Base-by-base conservation (phyloP, 2,329 filamentous ascomycete species). In the Pseudocercospora eumusae region DNA sequence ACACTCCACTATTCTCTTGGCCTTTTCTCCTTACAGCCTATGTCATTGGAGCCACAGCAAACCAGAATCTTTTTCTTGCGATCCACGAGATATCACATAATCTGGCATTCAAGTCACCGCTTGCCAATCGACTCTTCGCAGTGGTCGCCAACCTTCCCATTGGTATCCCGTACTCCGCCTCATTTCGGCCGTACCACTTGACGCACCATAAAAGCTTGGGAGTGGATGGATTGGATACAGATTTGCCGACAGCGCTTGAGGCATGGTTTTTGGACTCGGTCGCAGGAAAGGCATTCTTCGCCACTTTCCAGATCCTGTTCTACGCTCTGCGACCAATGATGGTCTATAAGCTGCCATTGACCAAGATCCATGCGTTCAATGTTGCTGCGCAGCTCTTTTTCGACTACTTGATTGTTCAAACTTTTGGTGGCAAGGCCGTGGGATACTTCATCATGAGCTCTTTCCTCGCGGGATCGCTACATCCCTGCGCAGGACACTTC, bases 41-140 rank as follows among this genome's bases (percentile, higher is more conserved):
- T 78, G 80, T 96, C 59, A 83, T 99, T 65, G 95, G 95, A 61
- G 95, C 95, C 28, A 98, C 95, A 0, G 88, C 93, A 59, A 99
- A 98, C 82, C 95, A 99, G 82, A 99, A 99, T 78, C 86, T 98
- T 56, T 99, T 99, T 81, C 87, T 99, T 45, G 92, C 95, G 62
- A 99, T 99, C 74, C 95, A 99, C 80, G 95, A 99, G 79, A 98
- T 99, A 76, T 96, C 92, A 15, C 95, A 99, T 80, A 99, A 99
- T 75, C 83, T 99, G 66, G 95, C 93, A 36, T 98, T 98, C 83
- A 87, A 86, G 68, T 93, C 87, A 25, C 84, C 91, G 1, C 75
- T 88, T 45, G 88, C 87, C 64, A 99, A 99, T 79, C 84, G 95
- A 20, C 75, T 96, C 57, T 84, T 98, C 67, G 95, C 95, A 68